A percentile compares a stretch with the other conserved stretches of the same genome.
Evolutionary conservation across 2,329 filamentous ascomycete species (phyloP).

Genomic region (Monosporascus sp.): DNA sequence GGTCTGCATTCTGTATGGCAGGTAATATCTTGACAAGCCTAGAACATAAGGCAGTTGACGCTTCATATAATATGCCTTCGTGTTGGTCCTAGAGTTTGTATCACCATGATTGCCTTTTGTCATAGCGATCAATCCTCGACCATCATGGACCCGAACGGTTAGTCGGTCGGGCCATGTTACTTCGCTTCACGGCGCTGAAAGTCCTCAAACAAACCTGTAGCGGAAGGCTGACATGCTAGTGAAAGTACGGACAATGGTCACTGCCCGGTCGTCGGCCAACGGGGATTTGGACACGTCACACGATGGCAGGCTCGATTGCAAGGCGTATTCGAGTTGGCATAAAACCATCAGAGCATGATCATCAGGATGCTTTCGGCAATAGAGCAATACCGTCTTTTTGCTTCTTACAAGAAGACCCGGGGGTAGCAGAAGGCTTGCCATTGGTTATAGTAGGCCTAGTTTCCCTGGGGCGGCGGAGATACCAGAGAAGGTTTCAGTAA

Average conservation of each 20-base stretch:
- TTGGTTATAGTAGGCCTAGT: no score
- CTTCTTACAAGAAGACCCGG: no score
- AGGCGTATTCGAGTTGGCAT: no score
- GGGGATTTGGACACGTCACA: no score
- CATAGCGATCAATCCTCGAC: not conserved
- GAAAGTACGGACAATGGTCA: not conserved
- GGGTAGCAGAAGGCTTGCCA: no score
- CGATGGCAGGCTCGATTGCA: no score
- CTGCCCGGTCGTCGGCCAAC: not conserved
- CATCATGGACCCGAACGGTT: not conserved
- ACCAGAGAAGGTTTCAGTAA: no score
- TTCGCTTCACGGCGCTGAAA: not conserved
- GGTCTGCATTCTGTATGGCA: not conserved
- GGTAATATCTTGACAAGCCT: not conserved
- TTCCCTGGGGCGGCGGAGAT: no score
- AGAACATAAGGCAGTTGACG: not conserved
- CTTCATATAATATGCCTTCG: not conserved
- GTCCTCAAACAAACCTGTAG: not conserved
- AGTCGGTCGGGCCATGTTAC: not conserved
- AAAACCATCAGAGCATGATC: no score
- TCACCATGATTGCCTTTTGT: not conserved
- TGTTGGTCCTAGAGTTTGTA: not conserved
- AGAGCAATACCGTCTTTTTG: no score
- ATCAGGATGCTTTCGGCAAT: no score
- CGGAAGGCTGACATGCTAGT: not conserved